These are phyloP conservation scores for Trichoderma afroharzianum DNA, from an alignment of 2,329 filamentous ascomycete species.

Conservation along the genomic window DNA sequence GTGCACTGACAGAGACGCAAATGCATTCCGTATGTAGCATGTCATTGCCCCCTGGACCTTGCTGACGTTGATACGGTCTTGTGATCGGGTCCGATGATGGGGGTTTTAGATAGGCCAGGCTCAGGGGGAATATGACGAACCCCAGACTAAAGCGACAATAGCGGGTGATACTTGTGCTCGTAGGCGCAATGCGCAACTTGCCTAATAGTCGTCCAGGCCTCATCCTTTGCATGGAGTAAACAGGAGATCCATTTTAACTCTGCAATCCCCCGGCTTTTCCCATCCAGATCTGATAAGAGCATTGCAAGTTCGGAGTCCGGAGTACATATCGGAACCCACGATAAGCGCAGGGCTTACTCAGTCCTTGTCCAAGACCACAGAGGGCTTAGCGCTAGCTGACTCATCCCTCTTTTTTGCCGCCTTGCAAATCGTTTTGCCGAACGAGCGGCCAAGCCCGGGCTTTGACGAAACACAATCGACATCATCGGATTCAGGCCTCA, in stretches of 20 bases:
- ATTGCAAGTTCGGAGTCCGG: not conserved
- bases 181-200: not conserved
- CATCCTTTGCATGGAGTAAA: not conserved
- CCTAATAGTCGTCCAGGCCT: not conserved
- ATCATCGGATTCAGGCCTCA: conserved; percentile 33
- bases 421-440: conserved; percentile 34
- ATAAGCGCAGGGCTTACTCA: conserved; percentile 14
- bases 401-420: conserved; percentile 17
- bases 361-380: conserved; percentile 25
- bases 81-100: conserved; percentile 15
- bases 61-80: conserved; percentile 13
- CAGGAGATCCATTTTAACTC: not conserved
- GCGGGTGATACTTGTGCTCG: not conserved
- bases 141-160: not conserved
- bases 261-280: not conserved
- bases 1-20: not conserved
- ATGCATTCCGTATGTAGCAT: not conserved
- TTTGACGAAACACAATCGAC: conserved; percentile 33
- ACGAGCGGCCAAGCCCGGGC: conserved; percentile 36
- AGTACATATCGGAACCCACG: not conserved
- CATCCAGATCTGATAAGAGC: conserved; percentile 1
- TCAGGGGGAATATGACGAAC: not conserved
- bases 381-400: conserved; percentile 16
- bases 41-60: not conserved
- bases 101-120: not conserved